phyloP scores from a whole-genome alignment of 768 basidiomycete species.

The Gymnopilus dilepis region DNA sequence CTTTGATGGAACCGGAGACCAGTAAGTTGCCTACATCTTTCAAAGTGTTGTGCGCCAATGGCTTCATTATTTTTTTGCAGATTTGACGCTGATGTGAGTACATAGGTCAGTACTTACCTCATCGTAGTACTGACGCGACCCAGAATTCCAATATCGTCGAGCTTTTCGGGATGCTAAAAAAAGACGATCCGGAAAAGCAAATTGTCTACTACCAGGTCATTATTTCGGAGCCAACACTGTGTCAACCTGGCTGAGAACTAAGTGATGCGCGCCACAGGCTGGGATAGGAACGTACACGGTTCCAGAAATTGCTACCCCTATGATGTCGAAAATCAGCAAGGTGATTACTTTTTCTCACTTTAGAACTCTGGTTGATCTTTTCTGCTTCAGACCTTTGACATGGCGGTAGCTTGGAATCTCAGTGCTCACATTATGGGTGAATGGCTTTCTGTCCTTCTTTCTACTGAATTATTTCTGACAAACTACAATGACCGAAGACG shows the following conservation, averaged over 20 bases:
- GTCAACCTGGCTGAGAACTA: not conserved
- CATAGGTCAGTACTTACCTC: not conserved
- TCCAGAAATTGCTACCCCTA: conserved; percentile 23
- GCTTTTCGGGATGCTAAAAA: conserved; percentile 51
- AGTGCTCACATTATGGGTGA: too few species aligned
- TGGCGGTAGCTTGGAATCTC: too few species aligned
- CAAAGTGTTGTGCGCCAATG: too few species aligned
- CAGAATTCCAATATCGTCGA: conserved; percentile 54
- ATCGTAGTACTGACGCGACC: not conserved
- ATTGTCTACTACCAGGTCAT: conserved; percentile 59
- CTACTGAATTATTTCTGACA: too few species aligned
- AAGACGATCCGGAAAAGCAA: conserved; percentile 48
- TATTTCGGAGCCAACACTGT: too few species aligned
- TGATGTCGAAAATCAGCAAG: conserved; percentile 12
- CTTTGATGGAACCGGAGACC: conserved; percentile 37
- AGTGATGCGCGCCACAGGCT: not conserved
- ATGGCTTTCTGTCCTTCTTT: too few species aligned
- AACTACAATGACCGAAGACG: too few species aligned
- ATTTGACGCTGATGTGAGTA: not conserved
- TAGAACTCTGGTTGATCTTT: conserved; percentile 12
- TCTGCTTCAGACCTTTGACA: not conserved
- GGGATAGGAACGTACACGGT: conserved; percentile 19
- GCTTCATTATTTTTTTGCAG: not conserved
- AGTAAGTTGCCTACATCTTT: conserved; percentile 13
- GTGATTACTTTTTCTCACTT: not conserved